phyloP scores from a whole-genome alignment of 352 stramenopile genomes.

The Phytophthora pistaciae region DNA sequence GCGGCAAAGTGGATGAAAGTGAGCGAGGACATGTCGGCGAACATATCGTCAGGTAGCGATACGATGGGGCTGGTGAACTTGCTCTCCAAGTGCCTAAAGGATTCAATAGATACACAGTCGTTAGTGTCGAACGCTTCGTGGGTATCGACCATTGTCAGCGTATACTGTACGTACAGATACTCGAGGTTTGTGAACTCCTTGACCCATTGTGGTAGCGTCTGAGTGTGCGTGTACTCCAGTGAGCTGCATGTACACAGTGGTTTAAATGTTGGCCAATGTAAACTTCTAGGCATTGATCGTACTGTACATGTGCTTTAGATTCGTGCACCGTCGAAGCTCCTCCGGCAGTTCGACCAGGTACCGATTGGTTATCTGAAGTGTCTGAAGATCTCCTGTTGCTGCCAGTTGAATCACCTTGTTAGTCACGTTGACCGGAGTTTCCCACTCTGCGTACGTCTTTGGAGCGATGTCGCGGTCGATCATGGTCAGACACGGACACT shows the following conservation, averaged over 20 bases:
- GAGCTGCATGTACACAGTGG: constrained; percentile 23
- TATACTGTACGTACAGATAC: constrained; percentile 28
- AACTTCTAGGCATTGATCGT: no score
- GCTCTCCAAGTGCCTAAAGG: constrained; percentile 8
- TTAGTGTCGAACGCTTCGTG: no score
- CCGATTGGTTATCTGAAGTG: constrained; percentile 17
- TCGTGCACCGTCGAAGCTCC: constrained; percentile 5
- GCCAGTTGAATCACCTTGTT: constrained; percentile 18
- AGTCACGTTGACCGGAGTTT: constrained; percentile 9
- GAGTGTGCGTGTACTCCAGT: constrained; percentile 38
- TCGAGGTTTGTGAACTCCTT: constrained; percentile 36
- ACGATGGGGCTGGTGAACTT: neutral
- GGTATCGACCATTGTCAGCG: neutral
- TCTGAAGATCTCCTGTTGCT: constrained; percentile 16
- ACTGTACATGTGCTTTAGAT: neutral
- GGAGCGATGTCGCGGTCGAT: constrained; percentile 23
- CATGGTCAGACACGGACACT: constrained; percentile 27
- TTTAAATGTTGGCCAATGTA: neutral
- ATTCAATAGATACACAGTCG: neutral
- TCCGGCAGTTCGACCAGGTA: constrained; percentile 10
- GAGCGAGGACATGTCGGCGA: constrained; percentile 28
- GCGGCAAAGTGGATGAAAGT: constrained; percentile 31
- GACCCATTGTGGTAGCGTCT: constrained; percentile 29
- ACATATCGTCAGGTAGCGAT: constrained; percentile 14
- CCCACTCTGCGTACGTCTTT: constrained; percentile 12